Percentiles rank a stretch among this genome's conserved stretches.
Evolutionary conservation across 306 rosid genomes (phyloP).

Genomic region (Cotoneaster glaucophyllus): DNA sequence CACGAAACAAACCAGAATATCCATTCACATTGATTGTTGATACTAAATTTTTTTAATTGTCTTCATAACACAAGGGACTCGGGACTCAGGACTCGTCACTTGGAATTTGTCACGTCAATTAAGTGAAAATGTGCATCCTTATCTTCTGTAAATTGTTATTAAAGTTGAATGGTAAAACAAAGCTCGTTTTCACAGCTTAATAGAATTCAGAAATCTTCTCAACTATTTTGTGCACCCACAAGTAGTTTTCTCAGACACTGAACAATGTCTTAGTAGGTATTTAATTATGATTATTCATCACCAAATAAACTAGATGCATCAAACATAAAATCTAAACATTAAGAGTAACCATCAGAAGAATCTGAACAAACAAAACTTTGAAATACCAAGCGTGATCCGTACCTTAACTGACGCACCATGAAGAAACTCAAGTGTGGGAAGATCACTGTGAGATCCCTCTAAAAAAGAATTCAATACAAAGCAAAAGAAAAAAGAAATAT

Average conservation of each 20-base stretch:
- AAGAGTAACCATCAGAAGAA: slow-evolving; percentile 4
- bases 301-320: not conserved
- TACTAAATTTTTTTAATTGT: too few species aligned
- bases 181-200: not conserved
- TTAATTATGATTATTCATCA: not conserved
- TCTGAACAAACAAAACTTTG: slow-evolving; percentile 5
- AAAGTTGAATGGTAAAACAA: not conserved
- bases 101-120: not conserved
- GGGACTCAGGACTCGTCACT: not conserved
- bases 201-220: not conserved
- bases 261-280: not conserved
- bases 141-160: not conserved
- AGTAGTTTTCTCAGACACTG: not conserved
- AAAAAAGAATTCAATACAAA: slow-evolving; percentile 11
- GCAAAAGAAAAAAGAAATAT: slow-evolving; percentile 1
- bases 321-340: not conserved
- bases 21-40: not conserved
- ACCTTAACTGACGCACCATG: slow-evolving; percentile 69
- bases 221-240: not conserved
- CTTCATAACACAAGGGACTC: not conserved
- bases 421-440: slow-evolving; percentile 71
- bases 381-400: slow-evolving; percentile 12
- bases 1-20: too few species aligned
- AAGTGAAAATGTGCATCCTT: not conserved
- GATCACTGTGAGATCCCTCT: slow-evolving; percentile 96